Percentiles rank a stretch among this genome's conserved stretches.
Conservation (phyloP, 2,329 filamentous ascomycete species). For the Iodosphaeria phyllophila region DNA sequence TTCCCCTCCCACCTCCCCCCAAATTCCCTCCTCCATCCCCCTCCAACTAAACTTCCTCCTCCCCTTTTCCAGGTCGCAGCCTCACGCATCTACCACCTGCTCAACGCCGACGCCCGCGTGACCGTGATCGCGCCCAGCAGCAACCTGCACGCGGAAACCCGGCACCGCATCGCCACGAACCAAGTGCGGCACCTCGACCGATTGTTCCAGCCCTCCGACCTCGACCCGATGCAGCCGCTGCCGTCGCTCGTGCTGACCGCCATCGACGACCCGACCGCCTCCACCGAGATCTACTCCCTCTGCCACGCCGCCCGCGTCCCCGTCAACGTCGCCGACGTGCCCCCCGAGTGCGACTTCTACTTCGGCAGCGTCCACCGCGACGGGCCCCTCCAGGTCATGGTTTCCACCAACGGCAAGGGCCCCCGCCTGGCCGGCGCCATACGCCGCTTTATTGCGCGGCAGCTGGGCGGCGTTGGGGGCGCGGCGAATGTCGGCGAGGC, state of each 20-base stretch:
- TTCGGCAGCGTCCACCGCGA: constrained; percentile 93
- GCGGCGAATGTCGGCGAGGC: constrained; percentile 70
- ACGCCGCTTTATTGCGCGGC: constrained; percentile 58
- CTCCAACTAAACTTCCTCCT: constrained; percentile 1
- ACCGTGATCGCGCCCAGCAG: constrained; percentile 65
- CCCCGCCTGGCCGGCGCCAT: constrained; percentile 80
- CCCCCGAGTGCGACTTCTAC: constrained; percentile 94
- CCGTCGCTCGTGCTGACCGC: constrained; percentile 80
- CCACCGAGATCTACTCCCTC: constrained; percentile 76
- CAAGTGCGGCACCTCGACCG: constrained; percentile 71
- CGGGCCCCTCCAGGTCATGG: constrained; percentile 93
- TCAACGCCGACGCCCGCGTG: constrained; percentile 79
- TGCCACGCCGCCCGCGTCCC: constrained; percentile 73
- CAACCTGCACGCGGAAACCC: constrained; percentile 78
- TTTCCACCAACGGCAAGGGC: constrained; percentile 93
- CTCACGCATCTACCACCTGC: constrained; percentile 79
- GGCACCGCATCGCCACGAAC: constrained; percentile 54
- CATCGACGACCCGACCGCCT: constrained; percentile 85
- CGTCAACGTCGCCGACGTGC: constrained; percentile 94
- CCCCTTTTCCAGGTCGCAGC: constrained; percentile 58
- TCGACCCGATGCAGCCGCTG: constrained; percentile 29
- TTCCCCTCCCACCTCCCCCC: constrained; percentile 4
- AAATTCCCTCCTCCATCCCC: constrained; percentile 1
- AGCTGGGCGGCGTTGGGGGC: too few species aligned
- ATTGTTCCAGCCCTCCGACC: constrained; percentile 69